Conservation (phyloP, 139 green algal species). For the Klebsormidium nitens region DNA sequence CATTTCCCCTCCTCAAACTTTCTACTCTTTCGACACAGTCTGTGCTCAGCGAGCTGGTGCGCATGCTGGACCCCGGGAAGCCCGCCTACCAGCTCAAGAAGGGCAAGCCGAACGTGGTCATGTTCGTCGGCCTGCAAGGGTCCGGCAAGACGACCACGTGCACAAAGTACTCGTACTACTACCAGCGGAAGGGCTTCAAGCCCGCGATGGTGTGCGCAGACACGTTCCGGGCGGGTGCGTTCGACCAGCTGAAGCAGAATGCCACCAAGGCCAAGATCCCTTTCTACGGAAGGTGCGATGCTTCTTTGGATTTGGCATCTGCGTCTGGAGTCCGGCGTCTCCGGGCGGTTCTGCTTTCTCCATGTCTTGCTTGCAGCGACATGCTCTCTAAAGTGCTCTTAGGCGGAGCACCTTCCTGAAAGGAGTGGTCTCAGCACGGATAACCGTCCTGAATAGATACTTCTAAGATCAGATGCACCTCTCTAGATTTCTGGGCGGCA, state of each 20-base stretch:
- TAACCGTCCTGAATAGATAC: too few species aligned
- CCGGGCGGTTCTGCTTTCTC: too few species aligned
- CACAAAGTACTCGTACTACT: conserved; percentile 92
- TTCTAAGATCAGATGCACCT: too few species aligned
- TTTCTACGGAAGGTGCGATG: conserved; percentile 43
- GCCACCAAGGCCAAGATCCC: conserved; percentile 79
- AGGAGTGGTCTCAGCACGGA: too few species aligned
- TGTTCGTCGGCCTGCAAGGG: conserved; percentile 96
- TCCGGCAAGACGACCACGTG: conserved; percentile 97
- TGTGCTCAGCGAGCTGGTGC: conserved; percentile 48
- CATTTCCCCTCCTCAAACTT: background rate
- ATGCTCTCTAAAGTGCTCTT: too few species aligned
- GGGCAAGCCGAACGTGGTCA: conserved; percentile 81
- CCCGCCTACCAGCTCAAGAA: conserved; percentile 66
- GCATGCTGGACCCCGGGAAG: conserved; percentile 42
- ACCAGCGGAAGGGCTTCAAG: conserved; percentile 97
- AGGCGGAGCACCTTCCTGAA: too few species aligned
- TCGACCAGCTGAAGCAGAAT: conserved; percentile 99
- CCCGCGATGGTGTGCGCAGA: conserved; percentile 94
- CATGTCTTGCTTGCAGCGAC: too few species aligned
- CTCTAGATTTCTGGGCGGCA: too few species aligned
- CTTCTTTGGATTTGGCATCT: too few species aligned
- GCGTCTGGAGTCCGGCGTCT: too few species aligned
- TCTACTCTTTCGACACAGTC: conserved; percentile 17
- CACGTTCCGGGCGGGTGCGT: conserved; percentile 92